Conservation (phyloP, 2,329 filamentous ascomycete genomes). For the Emmonsiellopsis sp. region DNA sequence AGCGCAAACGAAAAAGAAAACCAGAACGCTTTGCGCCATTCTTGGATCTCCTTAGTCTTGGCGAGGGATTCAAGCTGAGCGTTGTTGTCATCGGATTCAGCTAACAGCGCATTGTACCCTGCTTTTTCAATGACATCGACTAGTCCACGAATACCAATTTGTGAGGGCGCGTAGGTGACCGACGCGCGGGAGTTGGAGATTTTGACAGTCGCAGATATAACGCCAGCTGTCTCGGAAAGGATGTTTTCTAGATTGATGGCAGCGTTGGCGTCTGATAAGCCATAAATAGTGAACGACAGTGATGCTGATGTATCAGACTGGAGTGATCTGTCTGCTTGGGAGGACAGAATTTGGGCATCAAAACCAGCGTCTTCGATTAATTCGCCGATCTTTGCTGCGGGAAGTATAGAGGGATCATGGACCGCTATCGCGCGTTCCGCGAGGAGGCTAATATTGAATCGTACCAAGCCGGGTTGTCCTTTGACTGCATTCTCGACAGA, state of each 20-base stretch:
- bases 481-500: slow-evolving; percentile 78
- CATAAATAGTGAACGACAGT: slow-evolving; percentile 76
- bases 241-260: slow-evolving; percentile 62
- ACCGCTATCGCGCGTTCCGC: slow-evolving; percentile 85
- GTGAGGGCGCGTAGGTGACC: slow-evolving; percentile 60
- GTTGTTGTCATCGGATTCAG: slow-evolving; percentile 90
- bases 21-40: slow-evolving; percentile 77
- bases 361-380: slow-evolving; percentile 87
- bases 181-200: slow-evolving; percentile 64
- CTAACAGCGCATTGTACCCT: slow-evolving; percentile 80
- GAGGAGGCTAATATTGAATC: slow-evolving; percentile 90
- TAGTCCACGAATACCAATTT: slow-evolving; percentile 69
- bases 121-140: slow-evolving; percentile 73
- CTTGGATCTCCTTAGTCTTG: slow-evolving; percentile 91
- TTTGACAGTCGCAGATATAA: slow-evolving; percentile 64
- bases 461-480: slow-evolving; percentile 64
- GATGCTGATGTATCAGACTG: slow-evolving; percentile 49
- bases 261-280: slow-evolving; percentile 60
- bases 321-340: slow-evolving; percentile 51
- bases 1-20: slow-evolving; percentile 72
- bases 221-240: slow-evolving; percentile 56
- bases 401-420: slow-evolving; percentile 64
- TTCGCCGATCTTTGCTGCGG: slow-evolving; percentile 64
- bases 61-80: slow-evolving; percentile 91
- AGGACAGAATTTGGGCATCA: slow-evolving; percentile 72